A percentile compares a stretch with the other conserved stretches of the same genome.
phyloP scores from a whole-genome alignment of 495 filamentous ascomycete genomes.

The Pyronema omphalodes region DNA sequence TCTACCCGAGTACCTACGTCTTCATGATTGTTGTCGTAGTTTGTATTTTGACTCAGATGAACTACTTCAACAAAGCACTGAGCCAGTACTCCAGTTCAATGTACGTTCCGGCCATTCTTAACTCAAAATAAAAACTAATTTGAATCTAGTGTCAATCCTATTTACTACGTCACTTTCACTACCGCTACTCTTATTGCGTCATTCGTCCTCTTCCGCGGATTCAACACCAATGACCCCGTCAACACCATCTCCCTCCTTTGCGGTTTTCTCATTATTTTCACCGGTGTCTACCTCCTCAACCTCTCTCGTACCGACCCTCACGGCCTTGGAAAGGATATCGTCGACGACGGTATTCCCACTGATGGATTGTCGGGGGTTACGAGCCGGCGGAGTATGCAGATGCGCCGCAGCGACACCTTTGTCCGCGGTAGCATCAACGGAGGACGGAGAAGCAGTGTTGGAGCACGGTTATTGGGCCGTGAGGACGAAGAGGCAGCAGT shows the following conservation, averaged over 20 bases:
- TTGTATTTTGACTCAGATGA: constrained; percentile 97
- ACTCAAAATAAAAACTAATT: not conserved
- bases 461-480: constrained; percentile 43
- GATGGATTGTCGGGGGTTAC: constrained; percentile 77
- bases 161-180: constrained; percentile 99
- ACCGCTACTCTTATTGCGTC: constrained; percentile 86
- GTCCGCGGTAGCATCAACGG: constrained; percentile 32
- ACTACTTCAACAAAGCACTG: constrained; percentile 97
- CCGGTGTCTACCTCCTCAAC: constrained; percentile 92
- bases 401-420: constrained; percentile 44
- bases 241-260: constrained; percentile 85
- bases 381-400: constrained; percentile 84
- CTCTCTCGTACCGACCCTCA: constrained; percentile 80
- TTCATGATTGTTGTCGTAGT: constrained; percentile 82
- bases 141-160: constrained; percentile 68
- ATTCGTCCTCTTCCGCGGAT: constrained; percentile 92
- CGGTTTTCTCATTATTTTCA: constrained; percentile 92
- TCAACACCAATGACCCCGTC: constrained; percentile 86
- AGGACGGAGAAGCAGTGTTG: constrained; percentile 30
- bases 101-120: constrained; percentile 34
- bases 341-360: constrained; percentile 63
- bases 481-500: constrained; percentile 46
- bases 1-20: constrained; percentile 83
- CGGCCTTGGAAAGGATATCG: constrained; percentile 44
- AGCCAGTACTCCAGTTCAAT: constrained; percentile 94